Evolutionary conservation across 140 eudicot species (phyloP), one percentile per base, ranked within the genome.

Genomic region (Stevia rebaudiana): DNA sequence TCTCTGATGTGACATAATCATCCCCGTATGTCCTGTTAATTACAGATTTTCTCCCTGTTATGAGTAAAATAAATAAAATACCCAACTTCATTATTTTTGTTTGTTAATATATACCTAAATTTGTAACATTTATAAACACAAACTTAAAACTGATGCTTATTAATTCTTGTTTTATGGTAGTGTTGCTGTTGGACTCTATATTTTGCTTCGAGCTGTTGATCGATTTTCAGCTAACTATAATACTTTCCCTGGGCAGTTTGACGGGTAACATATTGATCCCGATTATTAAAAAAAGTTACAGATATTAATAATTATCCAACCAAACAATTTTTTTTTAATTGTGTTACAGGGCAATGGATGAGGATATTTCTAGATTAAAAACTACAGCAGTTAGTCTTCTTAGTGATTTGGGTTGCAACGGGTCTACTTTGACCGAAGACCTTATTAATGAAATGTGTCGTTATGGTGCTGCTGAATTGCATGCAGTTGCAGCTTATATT

Each of bases 401-500:
- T 15, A 73, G 63, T 69, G 98, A 92, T 56, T 65, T 88, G 77
- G 98, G 98, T 33, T 85, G 94, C 84, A 88, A 88, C 24, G 96
- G 96, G 16, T 77, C 94, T 19, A 74, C 86, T 53, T 81, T 92
- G 80, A 77, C 84, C 0, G 98, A 92, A 76, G 98, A 92, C 70
- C 98, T 92, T 22, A 83, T 92, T 15, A 83, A 81, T 35, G 98
- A 92, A 80, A 92, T 92, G 86, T 88, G 96, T 62, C 86, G 98
- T 35, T 92, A 85, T 69, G 98, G 98, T 22, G 96, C 94, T 63
- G 80, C 98, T 41, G 98, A 92, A 84, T 90, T 92, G 30, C 98
- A 88, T 55, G 90, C 90, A 0, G 95, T 92, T 74, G 95, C 98
- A 61, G 95, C 98, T 36, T 81, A 81, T 36, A 48, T 84, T 62